phyloP scores from a whole-genome alignment of 305 asterid genomes.

The Striga hermonthica region DNA sequence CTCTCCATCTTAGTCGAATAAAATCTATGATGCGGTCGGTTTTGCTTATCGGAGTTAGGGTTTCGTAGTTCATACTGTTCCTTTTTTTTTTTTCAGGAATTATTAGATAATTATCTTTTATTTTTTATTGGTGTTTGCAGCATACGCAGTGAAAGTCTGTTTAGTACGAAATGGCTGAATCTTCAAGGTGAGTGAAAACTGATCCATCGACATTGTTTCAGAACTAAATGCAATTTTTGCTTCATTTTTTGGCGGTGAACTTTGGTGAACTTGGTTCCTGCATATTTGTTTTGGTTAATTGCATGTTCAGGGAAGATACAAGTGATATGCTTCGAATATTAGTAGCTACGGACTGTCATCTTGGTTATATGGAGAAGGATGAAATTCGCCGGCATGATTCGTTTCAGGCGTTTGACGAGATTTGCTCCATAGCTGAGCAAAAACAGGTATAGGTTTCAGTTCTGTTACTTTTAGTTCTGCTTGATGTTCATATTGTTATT shows the following conservation, averaged over 20 bases:
- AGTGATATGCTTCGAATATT: conserved; percentile 62
- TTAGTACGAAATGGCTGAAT: conserved; percentile 39
- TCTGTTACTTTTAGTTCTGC: conserved; percentile 14
- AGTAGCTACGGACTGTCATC: conserved; percentile 96
- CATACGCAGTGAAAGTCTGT: conserved; percentile 26
- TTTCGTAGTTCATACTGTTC: conserved; percentile 24
- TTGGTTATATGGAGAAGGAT: conserved; percentile 98
- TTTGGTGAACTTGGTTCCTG: conserved; percentile 5
- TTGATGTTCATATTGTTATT: conserved; percentile 3
- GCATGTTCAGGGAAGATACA: conserved; percentile 52
- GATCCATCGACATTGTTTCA: not conserved
- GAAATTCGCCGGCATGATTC: conserved; percentile 95
- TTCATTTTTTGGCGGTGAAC: not conserved
- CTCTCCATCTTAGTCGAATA: conserved; percentile 11
- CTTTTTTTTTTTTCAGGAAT: conserved; percentile 11
- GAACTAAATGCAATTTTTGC: conserved; percentile 5
- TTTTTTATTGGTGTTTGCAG: conserved; percentile 21
- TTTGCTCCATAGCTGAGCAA: conserved; percentile 93
- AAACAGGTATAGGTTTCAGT: conserved; percentile 50
- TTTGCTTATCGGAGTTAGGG: conserved; percentile 33
- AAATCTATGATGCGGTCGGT: conserved; percentile 9
- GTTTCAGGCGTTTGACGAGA: conserved; percentile 93
- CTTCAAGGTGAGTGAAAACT: conserved; percentile 38
- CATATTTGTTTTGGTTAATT: not conserved
- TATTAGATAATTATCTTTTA: not conserved